A percentile compares a stretch with the other conserved stretches of the same genome.
phyloP scores from a whole-genome alignment of 768 basidiomycete genomes.

The Termitomyces sp. region DNA sequence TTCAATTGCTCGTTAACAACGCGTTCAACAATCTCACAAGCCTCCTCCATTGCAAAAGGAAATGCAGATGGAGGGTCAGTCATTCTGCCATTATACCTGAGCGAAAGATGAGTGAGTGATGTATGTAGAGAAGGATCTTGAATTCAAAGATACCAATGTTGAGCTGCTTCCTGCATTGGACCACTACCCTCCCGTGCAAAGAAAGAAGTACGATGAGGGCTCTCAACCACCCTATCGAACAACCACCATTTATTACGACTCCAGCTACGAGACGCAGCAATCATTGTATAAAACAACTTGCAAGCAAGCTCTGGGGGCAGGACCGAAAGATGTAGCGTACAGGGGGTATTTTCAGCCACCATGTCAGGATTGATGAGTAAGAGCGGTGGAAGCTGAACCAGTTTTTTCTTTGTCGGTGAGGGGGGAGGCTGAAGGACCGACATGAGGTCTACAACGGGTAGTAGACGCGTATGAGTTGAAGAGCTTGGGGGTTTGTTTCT shows the following conservation, averaged over 20 bases:
- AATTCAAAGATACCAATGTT: slow-evolving; percentile 54
- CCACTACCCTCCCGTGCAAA: slow-evolving; percentile 56
- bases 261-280: slow-evolving; percentile 61
- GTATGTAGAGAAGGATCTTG: neutral
- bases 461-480: slow-evolving; percentile 18
- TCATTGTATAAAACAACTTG: slow-evolving; percentile 70
- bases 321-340: slow-evolving; percentile 66
- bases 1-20: slow-evolving; percentile 70
- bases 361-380: slow-evolving; percentile 58
- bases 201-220: slow-evolving; percentile 81
- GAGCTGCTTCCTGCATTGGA: slow-evolving; percentile 69
- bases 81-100: slow-evolving; percentile 77
- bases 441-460: slow-evolving; percentile 47
- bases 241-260: slow-evolving; percentile 81
- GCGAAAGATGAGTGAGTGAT: slow-evolving; percentile 3
- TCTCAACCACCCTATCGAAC: slow-evolving; percentile 78
- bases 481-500: slow-evolving; percentile 1
- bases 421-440: slow-evolving; percentile 48
- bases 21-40: slow-evolving; percentile 65
- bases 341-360: slow-evolving; percentile 69
- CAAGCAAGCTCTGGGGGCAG: slow-evolving; percentile 77
- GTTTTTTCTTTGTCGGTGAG: slow-evolving; percentile 32
- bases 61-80: slow-evolving; percentile 57
- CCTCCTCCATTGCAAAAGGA: slow-evolving; percentile 72
- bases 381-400: slow-evolving; percentile 53